Evolutionary conservation across 306 rosid genomes (phyloP).

Genomic region (Quercus berberidifolia): DNA sequence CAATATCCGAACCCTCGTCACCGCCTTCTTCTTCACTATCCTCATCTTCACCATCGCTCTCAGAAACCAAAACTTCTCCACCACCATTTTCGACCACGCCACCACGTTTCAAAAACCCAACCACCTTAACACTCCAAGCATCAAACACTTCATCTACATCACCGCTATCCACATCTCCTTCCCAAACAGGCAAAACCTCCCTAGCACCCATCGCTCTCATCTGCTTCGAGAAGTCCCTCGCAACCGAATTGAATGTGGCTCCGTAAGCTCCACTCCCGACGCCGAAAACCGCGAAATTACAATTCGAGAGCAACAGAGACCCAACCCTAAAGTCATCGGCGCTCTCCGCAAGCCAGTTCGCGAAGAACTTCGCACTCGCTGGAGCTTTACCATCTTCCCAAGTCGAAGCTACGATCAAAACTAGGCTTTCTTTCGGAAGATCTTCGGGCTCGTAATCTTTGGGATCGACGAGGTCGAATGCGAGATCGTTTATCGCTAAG

Average conservation of each 20-base stretch:
- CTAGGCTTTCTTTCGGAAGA: constrained; percentile 61
- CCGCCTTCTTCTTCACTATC: constrained; percentile 37
- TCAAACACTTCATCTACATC: constrained; percentile 64
- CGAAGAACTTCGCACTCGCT: constrained; percentile 47
- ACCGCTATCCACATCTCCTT: constrained; percentile 72
- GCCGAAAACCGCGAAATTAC: constrained; percentile 71
- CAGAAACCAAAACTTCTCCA: constrained; percentile 27
- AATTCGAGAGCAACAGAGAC: constrained; percentile 59
- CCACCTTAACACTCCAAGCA: constrained; percentile 59
- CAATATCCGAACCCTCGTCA: constrained; percentile 46
- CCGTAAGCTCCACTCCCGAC: constrained; percentile 85
- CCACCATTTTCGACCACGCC: constrained; percentile 38
- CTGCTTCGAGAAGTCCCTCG: constrained; percentile 47
- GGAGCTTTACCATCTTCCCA: constrained; percentile 92
- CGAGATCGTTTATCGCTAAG: constrained; percentile 43
- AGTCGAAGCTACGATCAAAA: constrained; percentile 74
- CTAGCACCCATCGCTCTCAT: constrained; percentile 66
- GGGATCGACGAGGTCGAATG: constrained; percentile 58
- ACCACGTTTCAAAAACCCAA: constrained; percentile 43
- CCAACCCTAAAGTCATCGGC: constrained; percentile 83
- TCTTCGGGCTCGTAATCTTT: constrained; percentile 82
- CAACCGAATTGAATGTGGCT: constrained; percentile 60
- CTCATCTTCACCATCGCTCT: constrained; percentile 45
- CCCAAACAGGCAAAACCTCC: constrained; percentile 66
- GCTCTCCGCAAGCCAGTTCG: constrained; percentile 83